A percentile compares a stretch with the other conserved stretches of the same genome.
Evolutionary conservation across 2,329 filamentous ascomycete species (phyloP).

Genomic region (Pseudocercospora eumusae): DNA sequence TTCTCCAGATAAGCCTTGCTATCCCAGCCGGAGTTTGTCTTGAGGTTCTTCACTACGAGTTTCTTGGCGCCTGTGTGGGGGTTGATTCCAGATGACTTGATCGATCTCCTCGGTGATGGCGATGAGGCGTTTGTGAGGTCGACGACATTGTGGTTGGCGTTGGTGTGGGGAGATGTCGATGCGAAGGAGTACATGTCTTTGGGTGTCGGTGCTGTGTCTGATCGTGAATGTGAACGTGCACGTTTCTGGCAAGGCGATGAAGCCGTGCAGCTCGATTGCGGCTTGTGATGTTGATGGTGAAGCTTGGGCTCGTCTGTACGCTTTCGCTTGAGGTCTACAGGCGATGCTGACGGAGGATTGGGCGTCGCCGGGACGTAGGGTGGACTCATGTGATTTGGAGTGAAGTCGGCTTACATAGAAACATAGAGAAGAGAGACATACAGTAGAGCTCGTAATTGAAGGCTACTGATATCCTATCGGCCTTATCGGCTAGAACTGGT

Average conservation of each 20-base stretch:
- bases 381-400: neutral
- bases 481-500: neutral
- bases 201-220: slow-evolving; percentile 37
- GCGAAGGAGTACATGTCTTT: slow-evolving; percentile 59
- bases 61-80: slow-evolving; percentile 77
- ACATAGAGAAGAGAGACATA: no score
- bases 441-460: no score
- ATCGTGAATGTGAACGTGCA: slow-evolving; percentile 38
- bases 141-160: slow-evolving; percentile 37
- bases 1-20: slow-evolving; percentile 76
- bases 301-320: neutral
- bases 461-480: no score
- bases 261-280: slow-evolving; percentile 26
- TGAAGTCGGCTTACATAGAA: neutral
- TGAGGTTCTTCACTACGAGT: slow-evolving; percentile 91
- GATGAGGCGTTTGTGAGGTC: slow-evolving; percentile 50
- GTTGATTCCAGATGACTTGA: slow-evolving; percentile 57
- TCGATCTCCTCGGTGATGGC: slow-evolving; percentile 30
- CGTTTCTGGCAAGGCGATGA: slow-evolving; percentile 47
- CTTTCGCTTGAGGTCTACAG: slow-evolving; percentile 11
- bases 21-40: slow-evolving; percentile 63
- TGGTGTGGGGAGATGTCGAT: slow-evolving; percentile 40
- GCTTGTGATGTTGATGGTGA: slow-evolving; percentile 30
- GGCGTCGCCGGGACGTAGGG: neutral
- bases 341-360: neutral